Conservation (phyloP, 345 rosid species). For the Aquilaria sinensis region DNA sequence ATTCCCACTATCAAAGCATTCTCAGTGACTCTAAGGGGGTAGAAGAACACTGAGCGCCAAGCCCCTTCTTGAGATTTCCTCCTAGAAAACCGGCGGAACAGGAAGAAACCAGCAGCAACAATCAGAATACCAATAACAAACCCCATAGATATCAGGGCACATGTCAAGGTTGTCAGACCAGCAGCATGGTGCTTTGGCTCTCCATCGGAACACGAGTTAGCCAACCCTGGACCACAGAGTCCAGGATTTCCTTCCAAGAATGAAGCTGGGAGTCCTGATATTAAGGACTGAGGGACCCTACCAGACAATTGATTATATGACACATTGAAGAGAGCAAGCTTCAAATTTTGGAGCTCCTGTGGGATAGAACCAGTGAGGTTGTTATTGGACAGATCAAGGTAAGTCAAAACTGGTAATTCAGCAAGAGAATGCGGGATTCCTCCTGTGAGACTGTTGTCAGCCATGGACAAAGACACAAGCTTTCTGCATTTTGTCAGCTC, state of each 20-base stretch:
- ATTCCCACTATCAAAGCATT: slow-evolving; percentile 55
- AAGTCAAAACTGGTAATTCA: slow-evolving; percentile 77
- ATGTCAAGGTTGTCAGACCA: slow-evolving; percentile 34
- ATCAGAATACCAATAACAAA: slow-evolving; percentile 47
- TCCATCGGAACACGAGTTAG: slow-evolving; percentile 45
- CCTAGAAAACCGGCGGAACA: slow-evolving; percentile 44
- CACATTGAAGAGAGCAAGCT: slow-evolving; percentile 90
- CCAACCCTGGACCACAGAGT: slow-evolving; percentile 83
- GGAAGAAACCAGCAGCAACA: slow-evolving; percentile 43
- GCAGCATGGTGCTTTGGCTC: slow-evolving; percentile 29
- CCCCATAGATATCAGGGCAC: slow-evolving; percentile 57
- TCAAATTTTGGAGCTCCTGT: slow-evolving; percentile 62
- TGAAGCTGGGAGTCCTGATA: slow-evolving; percentile 90
- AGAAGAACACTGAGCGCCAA: slow-evolving; percentile 82
- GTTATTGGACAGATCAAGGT: slow-evolving; percentile 87
- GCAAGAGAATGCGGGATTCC: slow-evolving; percentile 68
- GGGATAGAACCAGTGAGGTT: slow-evolving; percentile 79
- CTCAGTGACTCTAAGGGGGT: slow-evolving; percentile 75
- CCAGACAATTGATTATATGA: slow-evolving; percentile 80
- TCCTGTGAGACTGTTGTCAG: slow-evolving; percentile 58
- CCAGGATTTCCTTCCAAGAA: slow-evolving; percentile 78
- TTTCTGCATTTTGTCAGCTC: slow-evolving; percentile 76
- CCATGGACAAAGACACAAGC: slow-evolving; percentile 76
- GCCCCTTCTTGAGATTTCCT: slow-evolving; percentile 40
- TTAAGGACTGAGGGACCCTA: slow-evolving; percentile 54